phyloP scores from a whole-genome alignment of 2,329 filamentous ascomycete species.

The Rugonectria rugulosa region DNA sequence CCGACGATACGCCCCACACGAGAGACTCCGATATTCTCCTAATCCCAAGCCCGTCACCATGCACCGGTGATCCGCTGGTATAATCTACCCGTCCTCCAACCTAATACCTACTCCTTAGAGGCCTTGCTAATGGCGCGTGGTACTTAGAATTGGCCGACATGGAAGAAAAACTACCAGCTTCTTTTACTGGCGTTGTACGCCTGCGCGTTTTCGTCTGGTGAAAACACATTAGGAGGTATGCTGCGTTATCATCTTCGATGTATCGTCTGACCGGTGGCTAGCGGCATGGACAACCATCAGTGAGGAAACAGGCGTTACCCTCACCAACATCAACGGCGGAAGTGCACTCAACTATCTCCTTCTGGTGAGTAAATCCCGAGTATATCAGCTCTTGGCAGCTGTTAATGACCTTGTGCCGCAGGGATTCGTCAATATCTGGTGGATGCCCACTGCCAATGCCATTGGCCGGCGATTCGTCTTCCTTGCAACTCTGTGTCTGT shows the following conservation, averaged over 20 bases:
- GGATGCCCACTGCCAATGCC: conserved; percentile 10
- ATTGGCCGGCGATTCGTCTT: conserved; percentile 7
- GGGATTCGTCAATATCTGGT: conserved; percentile 14
- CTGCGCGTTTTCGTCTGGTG: conserved; percentile 9
- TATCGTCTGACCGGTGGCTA: not conserved
- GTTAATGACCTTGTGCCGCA: not conserved
- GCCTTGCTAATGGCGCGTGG: not conserved
- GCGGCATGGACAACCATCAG: conserved; percentile 11
- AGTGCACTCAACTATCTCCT: conserved; percentile 15
- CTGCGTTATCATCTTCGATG: not conserved
- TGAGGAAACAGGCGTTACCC: conserved; percentile 3
- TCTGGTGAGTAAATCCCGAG: not conserved
- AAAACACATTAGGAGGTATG: conserved; percentile 12
- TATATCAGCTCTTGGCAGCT: not conserved
- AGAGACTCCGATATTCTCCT: conserved; percentile 4
- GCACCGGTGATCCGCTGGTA: conserved; percentile 5
- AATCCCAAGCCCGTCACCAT: conserved; percentile 3
- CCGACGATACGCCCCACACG: not conserved
- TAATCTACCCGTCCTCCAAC: not conserved
- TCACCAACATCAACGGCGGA: conserved; percentile 13
- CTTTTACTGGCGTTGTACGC: conserved; percentile 9
- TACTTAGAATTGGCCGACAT: conserved; percentile 4
- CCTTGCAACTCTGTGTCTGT: conserved; percentile 1
- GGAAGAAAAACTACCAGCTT: conserved; percentile 13
- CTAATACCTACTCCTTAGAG: not conserved